Evolutionary conservation across 1,139 yeast species (phyloP).

Genomic region (Candida sp.): DNA sequence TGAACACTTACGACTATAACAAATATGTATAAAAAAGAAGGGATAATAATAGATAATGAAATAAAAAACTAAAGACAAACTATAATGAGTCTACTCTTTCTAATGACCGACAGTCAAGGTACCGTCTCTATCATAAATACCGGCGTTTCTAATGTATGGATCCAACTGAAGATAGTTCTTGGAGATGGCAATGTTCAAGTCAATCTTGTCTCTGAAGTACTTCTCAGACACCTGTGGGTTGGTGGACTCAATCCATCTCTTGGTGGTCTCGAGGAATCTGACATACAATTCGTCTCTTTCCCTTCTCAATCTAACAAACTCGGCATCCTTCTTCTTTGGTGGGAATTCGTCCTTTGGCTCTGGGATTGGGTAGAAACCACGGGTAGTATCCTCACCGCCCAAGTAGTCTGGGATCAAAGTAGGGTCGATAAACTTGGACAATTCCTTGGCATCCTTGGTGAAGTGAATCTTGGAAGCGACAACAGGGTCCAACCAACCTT

Average conservation of each 20-base stretch:
- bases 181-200: slow-evolving; percentile 31
- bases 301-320: slow-evolving; percentile 28
- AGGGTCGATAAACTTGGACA: slow-evolving; percentile 35
- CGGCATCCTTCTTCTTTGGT: slow-evolving; percentile 33
- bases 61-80: not conserved
- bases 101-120: slow-evolving; percentile 15
- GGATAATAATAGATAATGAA: not conserved
- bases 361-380: slow-evolving; percentile 34
- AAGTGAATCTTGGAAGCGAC: slow-evolving; percentile 51
- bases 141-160: slow-evolving; percentile 43
- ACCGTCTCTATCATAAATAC: slow-evolving; percentile 45
- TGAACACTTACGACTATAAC: too few relatives aligned
- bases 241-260: slow-evolving; percentile 47
- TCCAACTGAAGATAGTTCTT: slow-evolving; percentile 40
- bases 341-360: slow-evolving; percentile 32
- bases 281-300: slow-evolving; percentile 38
- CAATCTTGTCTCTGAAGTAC: slow-evolving; percentile 44
- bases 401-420: slow-evolving; percentile 40
- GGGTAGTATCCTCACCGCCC: slow-evolving; percentile 41
- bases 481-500: slow-evolving; percentile 51
- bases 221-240: slow-evolving; percentile 41
- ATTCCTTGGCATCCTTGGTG: slow-evolving; percentile 40
- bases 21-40: not conserved
- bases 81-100: not conserved
- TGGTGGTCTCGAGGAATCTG: slow-evolving; percentile 39